Base-by-base conservation (phyloP, 306 rosid species). In the Rosa persica region DNA sequence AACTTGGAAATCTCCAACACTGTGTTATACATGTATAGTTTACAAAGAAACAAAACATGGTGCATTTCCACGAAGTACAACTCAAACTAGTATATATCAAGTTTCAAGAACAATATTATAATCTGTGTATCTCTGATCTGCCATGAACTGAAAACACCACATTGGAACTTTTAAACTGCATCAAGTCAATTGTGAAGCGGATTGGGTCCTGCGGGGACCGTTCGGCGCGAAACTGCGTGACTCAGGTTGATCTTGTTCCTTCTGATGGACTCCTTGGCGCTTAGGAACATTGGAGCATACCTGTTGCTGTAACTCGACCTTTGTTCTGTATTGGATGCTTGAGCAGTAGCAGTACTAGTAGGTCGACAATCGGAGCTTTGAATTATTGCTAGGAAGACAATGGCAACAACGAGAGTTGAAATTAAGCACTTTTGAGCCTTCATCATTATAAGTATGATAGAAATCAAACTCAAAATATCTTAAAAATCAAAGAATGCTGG, bases 121-220 rank as follows among this genome's bases (percentile, higher is more conserved):
- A 23, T 58, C 65, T 58, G 67, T 13, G 17, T 12, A 27, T 55
- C 0, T 62, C 25, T 40, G 48, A n/a, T 20, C 51, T 42, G 20
- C 36, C 23, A 40, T 67, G 74, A 67, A 67, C 19, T 25, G 67
- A 77, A 39, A 51, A 55, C 16, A 77, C 19, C 16, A 67, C 19
- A 67, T 8, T 12, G 48, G 51, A 25, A 3, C 30, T 17, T 5
- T 67, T 23, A 1, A 25, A 23, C 12, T 36, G 39, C 43, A 19
- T 75, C 20, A 47, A 81, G 55, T 84, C 81, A 91, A 78, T 92
- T 90, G 74, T 92, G 97, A 73, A 92, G 97, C 51, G 82, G 97
- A 79, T 92, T 88, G 69, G 97, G 93, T 70, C 94, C 97, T 70
- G 74, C 58, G 2, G 94, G 93, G 52, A 92, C 90, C 49, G 25